Percentiles rank a stretch among this genome's conserved stretches.
These are phyloP conservation scores for Magnusiomyces suaveolens DNA, from an alignment of 1,139 yeast genomes.

Conservation along the genomic window DNA sequence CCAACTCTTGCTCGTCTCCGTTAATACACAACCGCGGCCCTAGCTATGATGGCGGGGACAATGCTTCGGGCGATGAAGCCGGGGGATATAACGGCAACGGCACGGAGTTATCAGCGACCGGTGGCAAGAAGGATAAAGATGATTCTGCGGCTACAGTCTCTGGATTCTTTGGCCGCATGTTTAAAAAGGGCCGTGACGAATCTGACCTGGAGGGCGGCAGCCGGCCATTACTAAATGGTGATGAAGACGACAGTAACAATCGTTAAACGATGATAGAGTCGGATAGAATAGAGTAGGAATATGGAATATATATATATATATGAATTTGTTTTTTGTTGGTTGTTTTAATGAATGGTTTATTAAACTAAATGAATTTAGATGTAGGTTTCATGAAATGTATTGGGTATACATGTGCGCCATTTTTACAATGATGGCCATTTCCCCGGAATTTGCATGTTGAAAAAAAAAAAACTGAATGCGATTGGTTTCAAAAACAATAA, in stretches of 20 bases:
- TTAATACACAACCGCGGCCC: background rate
- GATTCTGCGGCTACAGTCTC: background rate
- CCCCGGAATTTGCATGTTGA: too few relatives aligned
- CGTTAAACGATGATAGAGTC: too few relatives aligned
- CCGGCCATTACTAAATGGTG: background rate
- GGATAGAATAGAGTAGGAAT: background rate
- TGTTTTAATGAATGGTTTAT: too few relatives aligned
- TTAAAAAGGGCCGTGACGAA: background rate
- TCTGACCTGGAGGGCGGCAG: background rate
- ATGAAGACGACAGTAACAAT: background rate
- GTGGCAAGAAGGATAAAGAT: background rate
- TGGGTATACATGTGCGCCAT: too few relatives aligned
- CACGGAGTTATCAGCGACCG: background rate
- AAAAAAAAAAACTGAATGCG: too few relatives aligned
- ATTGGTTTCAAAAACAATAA: too few relatives aligned
- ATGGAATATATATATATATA: background rate
- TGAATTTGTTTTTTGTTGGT: too few relatives aligned
- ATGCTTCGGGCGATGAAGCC: background rate
- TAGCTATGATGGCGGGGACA: background rate
- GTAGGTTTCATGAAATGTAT: too few relatives aligned
- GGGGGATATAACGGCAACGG: background rate
- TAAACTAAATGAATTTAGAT: too few relatives aligned
- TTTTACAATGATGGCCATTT: too few relatives aligned
- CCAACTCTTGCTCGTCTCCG: background rate
- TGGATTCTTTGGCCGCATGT: background rate